Conservation (phyloP, 148 eudicot species). For the Pouteria glomerata region DNA sequence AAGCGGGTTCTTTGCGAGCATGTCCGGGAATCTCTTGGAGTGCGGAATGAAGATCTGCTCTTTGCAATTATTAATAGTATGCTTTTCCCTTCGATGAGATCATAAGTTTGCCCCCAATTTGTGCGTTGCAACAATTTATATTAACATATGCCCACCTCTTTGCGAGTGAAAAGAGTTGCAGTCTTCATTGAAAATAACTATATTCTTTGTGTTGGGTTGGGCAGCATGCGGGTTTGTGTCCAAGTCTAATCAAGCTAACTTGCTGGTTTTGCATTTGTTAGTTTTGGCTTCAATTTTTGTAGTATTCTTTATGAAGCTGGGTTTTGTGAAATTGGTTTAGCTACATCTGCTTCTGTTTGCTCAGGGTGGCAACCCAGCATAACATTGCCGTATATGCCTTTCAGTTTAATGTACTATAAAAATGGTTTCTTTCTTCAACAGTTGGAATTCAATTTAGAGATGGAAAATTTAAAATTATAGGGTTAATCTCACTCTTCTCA, state of each 20-base stretch:
- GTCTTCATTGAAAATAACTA: neutral
- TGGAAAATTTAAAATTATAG: neutral
- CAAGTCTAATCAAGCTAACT: neutral
- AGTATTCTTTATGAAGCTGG: neutral
- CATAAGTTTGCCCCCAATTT: neutral
- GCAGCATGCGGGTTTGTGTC: neutral
- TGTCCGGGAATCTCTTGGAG: constrained; percentile 77
- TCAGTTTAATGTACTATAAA: neutral
- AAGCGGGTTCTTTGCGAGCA: constrained; percentile 79
- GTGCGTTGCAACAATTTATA: neutral
- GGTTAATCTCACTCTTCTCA: neutral
- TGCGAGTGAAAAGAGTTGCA: neutral
- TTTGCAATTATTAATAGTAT: constrained; percentile 85
- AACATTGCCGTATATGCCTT: neutral
- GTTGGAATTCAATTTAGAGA: neutral
- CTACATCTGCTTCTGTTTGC: neutral
- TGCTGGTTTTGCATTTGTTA: neutral
- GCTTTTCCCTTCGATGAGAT: constrained; percentile 16
- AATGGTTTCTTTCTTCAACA: neutral
- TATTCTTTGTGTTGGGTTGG: neutral
- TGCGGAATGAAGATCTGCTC: constrained; percentile 73
- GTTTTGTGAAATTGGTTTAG: neutral
- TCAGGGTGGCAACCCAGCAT: neutral
- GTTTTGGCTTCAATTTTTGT: neutral
- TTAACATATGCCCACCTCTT: neutral